Evolutionary conservation across 306 rosid genomes (phyloP), one percentile per base, ranked within the genome.

Genomic region (Cucurbita ficifolia): DNA sequence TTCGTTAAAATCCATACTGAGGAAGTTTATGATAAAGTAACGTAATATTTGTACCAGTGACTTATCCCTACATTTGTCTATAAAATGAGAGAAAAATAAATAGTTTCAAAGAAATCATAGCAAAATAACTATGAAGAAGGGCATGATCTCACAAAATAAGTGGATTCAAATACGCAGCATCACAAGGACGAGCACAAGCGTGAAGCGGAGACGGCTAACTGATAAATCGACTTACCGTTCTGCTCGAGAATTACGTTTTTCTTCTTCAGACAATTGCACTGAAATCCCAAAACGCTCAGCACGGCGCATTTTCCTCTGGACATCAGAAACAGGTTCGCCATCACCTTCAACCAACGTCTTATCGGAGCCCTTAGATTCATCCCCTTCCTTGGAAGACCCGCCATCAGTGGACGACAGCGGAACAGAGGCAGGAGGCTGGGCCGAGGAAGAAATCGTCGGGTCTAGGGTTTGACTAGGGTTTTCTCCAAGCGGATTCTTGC

Each of bases 271-370:
- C 21, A 90, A 70, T 81, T 90, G 96, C 62, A 89, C 88, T 9
- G 94, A 72, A 33, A 93, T 89, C 8, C 98, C 98, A 43, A 93
- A 93, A 45, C 98, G 88, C 85, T 93, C 96, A 0, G 97, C 98
- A 38, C 98, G 91, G 75, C 88, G 92, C 18, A 87, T 86, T 85
- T 93, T 93, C 86, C 89, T 94, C 84, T 86, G 87, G 67, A 78
- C 42, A 73, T 80, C 84, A 73, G 89, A 79, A 58, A 78, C 86
- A 9, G 86, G 82, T 45, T 67, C 83, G 49, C 82, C 76, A 0
- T 61, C 73, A n/a, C 13, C 86, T 43, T 13, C 83, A 14, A 38
- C 81, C 8, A 40, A 57, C 4, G 67, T 59, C 5, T 64, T 71
- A 24, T 73, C 43, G 0, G 77, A 7, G 51, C 79, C 65, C 68